These are phyloP conservation scores for Trichosporon faecale DNA, from an alignment of 1,284 basidiomycete species.

Conservation along the genomic window DNA sequence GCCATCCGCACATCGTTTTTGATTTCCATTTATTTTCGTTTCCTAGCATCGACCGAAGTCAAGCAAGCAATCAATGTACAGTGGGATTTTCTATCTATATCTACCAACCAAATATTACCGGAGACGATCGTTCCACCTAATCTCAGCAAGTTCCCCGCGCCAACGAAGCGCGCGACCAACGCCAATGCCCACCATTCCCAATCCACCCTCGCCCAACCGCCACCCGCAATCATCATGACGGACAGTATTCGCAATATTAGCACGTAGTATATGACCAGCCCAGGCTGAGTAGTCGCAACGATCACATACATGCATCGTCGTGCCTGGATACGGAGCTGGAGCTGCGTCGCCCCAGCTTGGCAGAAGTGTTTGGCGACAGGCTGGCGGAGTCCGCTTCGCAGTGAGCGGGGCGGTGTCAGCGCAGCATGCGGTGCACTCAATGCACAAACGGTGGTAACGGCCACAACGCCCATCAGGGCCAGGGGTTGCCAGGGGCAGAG, in stretches of 20 bases:
- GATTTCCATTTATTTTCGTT: neutral
- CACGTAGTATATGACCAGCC: neutral
- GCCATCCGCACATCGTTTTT: neutral
- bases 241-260: neutral
- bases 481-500: neutral
- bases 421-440: neutral
- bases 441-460: neutral
- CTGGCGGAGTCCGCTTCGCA: neutral
- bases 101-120: neutral
- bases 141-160: neutral
- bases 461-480: neutral
- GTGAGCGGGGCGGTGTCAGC: neutral
- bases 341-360: neutral
- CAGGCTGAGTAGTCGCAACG: neutral
- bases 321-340: neutral
- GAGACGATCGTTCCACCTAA: neutral
- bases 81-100: neutral
- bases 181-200: neutral
- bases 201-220: neutral
- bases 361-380: neutral
- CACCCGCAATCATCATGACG: constrained; percentile 3
- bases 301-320: constrained; percentile 8
- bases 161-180: neutral
- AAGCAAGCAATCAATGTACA: neutral
- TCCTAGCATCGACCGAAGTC: neutral